A percentile compares a stretch with the other conserved stretches of the same genome.
These are phyloP conservation scores for Microdochium bolleyi DNA, from an alignment of 2,329 filamentous ascomycete genomes.

Conservation along the genomic window DNA sequence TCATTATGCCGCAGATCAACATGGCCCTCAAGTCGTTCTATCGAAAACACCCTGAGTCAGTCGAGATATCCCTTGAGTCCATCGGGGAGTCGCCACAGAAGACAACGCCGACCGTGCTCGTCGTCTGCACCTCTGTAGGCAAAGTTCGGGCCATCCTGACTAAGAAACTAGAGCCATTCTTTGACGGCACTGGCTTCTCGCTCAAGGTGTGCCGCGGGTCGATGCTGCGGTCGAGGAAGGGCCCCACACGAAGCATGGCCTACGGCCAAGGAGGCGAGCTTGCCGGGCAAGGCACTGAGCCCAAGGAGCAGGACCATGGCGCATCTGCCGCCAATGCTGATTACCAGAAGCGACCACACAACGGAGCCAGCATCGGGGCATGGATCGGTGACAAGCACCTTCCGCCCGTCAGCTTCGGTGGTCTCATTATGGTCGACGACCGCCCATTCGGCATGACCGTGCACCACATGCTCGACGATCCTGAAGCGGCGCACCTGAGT, in stretches of 20 bases:
- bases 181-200: slow-evolving; percentile 56
- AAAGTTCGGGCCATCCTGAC: slow-evolving; percentile 66
- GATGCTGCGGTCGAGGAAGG: slow-evolving; percentile 51
- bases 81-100: slow-evolving; percentile 61
- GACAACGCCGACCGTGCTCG: slow-evolving; percentile 64
- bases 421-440: slow-evolving; percentile 76
- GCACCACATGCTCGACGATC: slow-evolving; percentile 87
- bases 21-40: slow-evolving; percentile 63
- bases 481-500: slow-evolving; percentile 23
- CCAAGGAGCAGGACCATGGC: neutral
- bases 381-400: slow-evolving; percentile 80
- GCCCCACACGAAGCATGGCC: slow-evolving; percentile 30
- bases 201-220: slow-evolving; percentile 67
- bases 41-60: slow-evolving; percentile 65
- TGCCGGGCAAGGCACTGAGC: slow-evolving; percentile 28
- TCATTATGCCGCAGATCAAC: slow-evolving; percentile 66
- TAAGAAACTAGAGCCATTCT: slow-evolving; percentile 56
- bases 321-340: slow-evolving; percentile 55
- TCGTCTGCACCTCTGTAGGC: slow-evolving; percentile 67
- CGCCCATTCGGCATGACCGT: slow-evolving; percentile 91
- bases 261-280: slow-evolving; percentile 25
- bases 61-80: slow-evolving; percentile 70
- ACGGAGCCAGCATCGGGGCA: slow-evolving; percentile 88
- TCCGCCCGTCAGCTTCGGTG: slow-evolving; percentile 85
- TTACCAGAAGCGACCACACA: slow-evolving; percentile 71